Evolutionary conservation across 305 asterid genomes (phyloP).

Genomic region (Solanum aculeatissimum): DNA sequence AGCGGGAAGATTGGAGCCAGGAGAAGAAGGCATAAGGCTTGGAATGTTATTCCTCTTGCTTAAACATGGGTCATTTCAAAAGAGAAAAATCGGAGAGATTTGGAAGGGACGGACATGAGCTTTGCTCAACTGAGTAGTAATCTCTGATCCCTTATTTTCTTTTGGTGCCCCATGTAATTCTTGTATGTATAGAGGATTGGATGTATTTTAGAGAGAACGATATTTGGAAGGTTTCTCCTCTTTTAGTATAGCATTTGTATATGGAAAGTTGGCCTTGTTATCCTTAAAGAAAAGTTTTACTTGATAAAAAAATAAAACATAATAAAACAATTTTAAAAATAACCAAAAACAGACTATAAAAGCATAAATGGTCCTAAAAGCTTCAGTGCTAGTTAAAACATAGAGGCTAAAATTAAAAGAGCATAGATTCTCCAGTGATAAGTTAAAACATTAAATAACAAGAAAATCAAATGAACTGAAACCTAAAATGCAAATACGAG

Average conservation of each 20-base stretch:
- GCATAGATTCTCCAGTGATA: no score
- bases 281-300: no score
- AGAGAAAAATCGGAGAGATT: neutral
- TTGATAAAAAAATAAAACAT: no score
- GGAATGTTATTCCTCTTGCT: neutral
- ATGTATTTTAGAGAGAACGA: neutral
- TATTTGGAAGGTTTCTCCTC: neutral
- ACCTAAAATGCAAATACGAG: no score
- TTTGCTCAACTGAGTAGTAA: neutral
- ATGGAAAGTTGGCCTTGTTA: neutral
- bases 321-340: no score
- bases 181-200: neutral
- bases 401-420: no score
- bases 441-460: no score
- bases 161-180: neutral
- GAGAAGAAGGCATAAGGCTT: neutral
- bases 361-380: no score
- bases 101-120: neutral
- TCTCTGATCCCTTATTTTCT: neutral
- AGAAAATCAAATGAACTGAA: no score
- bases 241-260: neutral
- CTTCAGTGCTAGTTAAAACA: no score
- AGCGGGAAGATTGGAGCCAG: neutral
- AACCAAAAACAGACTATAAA: no score
- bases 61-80: neutral